These are phyloP conservation scores for Diaporthe vexans DNA, from an alignment of 2,329 filamentous ascomycete species.

Conservation along the genomic window DNA sequence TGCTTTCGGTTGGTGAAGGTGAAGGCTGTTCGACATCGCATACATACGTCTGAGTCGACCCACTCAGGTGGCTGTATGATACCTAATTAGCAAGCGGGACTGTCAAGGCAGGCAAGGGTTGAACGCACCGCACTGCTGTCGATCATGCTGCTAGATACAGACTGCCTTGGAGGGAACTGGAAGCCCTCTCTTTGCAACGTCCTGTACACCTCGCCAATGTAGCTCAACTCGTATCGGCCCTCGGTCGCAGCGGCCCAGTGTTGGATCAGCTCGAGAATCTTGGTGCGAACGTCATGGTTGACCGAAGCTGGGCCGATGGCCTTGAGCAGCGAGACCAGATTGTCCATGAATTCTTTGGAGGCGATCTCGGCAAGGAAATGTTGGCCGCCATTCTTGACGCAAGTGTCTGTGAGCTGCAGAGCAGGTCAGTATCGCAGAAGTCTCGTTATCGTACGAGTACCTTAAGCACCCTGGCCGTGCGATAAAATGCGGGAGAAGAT, in stretches of 20 bases:
- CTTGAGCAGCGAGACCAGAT: constrained; percentile 89
- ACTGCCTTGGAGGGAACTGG: constrained; percentile 87
- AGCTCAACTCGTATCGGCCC: constrained; percentile 83
- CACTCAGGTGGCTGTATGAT: constrained; percentile 88
- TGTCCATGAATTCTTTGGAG: constrained; percentile 98
- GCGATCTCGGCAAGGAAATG: constrained; percentile 97
- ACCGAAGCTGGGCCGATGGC: constrained; percentile 80
- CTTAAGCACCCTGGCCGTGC: background rate
- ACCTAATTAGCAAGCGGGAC: constrained; percentile 26
- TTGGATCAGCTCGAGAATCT: constrained; percentile 94
- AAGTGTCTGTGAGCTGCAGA: constrained; percentile 89
- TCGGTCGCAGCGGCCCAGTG: constrained; percentile 93
- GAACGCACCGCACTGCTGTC: constrained; percentile 87
- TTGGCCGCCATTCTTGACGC: constrained; percentile 96
- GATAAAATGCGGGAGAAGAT: background rate
- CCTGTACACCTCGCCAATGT: constrained; percentile 90
- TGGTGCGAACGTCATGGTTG: constrained; percentile 87
- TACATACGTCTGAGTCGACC: constrained; percentile 97
- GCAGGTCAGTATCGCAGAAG: constrained; percentile 4
- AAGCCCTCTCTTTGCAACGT: constrained; percentile 87
- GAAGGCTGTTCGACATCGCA: constrained; percentile 95
- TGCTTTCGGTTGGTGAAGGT: constrained; percentile 99
- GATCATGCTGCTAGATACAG: constrained; percentile 96
- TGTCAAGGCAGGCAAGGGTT: background rate
- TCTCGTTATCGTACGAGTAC: background rate